Evolutionary conservation across 2,329 filamentous ascomycete species (phyloP), one percentile per base, ranked within the genome.

Genomic region (Alternaria incomplexa): DNA sequence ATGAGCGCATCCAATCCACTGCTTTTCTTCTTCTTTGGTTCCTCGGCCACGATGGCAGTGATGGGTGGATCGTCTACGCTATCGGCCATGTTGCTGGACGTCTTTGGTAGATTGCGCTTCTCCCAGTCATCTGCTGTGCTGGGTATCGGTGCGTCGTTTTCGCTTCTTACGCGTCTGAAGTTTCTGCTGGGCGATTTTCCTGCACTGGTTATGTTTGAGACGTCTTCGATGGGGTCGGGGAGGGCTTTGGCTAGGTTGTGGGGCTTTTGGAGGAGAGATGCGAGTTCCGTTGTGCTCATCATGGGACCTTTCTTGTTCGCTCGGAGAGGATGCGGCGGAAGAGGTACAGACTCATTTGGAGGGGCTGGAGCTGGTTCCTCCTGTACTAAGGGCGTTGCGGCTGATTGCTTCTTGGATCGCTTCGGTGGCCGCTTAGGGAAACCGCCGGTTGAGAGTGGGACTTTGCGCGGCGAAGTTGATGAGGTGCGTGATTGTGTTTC

Each of bases 111-210:
- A 55, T 77, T 78, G 13, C 64, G 56, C 52, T 65, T 62, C 44
- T 77, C 77, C 77, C 77, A 78, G 8, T 70, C 70, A 3, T 70
- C 68, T 36, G 70, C 70, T 12, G 68, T 65, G 22, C 70, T 73
- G 3, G 76, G 74, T 15, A 78, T 75, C 0, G 74, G 74, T 2
- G 75, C 74, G 32, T 79, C 77, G 46, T 78, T 79, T 30, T 72
- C 75, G 51, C 73, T 76, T 23, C 71, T 61, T 1, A 76, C 71
- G 32, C 77, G 75, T 26, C 70, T 61, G 48, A 77, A 73, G 10
- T 63, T 68, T 45, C 71, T 67, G 11, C 56, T 62, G 1, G 69
- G 66, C 4, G 62, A 56, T 47, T 63, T 67, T n/a, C 23, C 26
- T 8, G 57, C 47, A 4, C 11, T 28, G 6, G 46, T 53, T 5